Conservation (phyloP, 2,329 filamentous ascomycete species). For the Aspergillus awamori region DNA sequence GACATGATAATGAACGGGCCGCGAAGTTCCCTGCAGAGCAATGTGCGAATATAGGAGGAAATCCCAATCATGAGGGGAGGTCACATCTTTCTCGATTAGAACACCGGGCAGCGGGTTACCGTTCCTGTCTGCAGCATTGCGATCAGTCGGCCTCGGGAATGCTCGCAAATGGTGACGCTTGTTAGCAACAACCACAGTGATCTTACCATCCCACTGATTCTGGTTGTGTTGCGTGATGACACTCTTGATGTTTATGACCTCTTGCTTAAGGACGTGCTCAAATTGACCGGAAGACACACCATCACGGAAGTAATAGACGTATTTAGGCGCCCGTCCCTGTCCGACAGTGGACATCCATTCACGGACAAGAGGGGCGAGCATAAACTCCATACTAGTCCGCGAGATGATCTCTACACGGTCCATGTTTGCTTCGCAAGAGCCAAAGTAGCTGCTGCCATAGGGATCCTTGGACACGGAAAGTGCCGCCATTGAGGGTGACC, state of each 20-base stretch:
- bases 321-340: slow-evolving; percentile 61
- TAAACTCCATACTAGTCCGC: slow-evolving; percentile 63
- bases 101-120: slow-evolving; percentile 84
- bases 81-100: slow-evolving; percentile 85
- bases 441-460: slow-evolving; percentile 73
- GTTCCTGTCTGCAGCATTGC: slow-evolving; percentile 66
- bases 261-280: slow-evolving; percentile 73
- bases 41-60: slow-evolving; percentile 74
- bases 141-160: slow-evolving; percentile 68
- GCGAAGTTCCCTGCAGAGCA: slow-evolving; percentile 91
- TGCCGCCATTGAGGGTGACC: slow-evolving; percentile 76
- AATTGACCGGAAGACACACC: slow-evolving; percentile 90
- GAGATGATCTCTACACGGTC: slow-evolving; percentile 78
- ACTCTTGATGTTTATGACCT: slow-evolving; percentile 71
- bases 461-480: slow-evolving; percentile 80
- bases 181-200: slow-evolving; percentile 84
- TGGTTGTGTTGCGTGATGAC: slow-evolving; percentile 51
- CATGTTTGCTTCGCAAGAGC: slow-evolving; percentile 80
- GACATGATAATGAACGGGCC: slow-evolving; percentile 90
- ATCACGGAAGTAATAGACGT: slow-evolving; percentile 90
- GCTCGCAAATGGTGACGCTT: slow-evolving; percentile 95
- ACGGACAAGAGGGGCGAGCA: slow-evolving; percentile 66
- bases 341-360: slow-evolving; percentile 65
- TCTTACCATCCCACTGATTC: slow-evolving; percentile 58
- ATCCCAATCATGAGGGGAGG: slow-evolving; percentile 86